These are phyloP conservation scores for Melampsora larici-populina DNA, from an alignment of 1,284 basidiomycete genomes.

Conservation along the genomic window DNA sequence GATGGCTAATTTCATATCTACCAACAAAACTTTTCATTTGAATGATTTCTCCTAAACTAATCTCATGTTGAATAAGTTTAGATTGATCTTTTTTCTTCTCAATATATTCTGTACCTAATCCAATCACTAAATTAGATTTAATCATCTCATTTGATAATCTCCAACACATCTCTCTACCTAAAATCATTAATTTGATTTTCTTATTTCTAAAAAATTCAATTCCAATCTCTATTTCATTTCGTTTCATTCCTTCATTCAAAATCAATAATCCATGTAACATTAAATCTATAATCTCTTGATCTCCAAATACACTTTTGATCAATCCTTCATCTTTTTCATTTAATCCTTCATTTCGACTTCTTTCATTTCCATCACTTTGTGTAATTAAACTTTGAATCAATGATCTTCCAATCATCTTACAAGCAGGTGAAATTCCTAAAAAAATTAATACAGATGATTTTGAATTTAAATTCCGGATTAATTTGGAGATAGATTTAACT, in stretches of 20 bases:
- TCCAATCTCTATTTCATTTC: conserved; percentile 69
- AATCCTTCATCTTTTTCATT: conserved; percentile 60
- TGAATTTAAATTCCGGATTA: conserved; percentile 51
- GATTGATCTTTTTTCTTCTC: conserved; percentile 14
- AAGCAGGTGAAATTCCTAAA: conserved; percentile 80
- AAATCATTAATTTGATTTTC: conserved; percentile 75
- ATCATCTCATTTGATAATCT: conserved; percentile 61
- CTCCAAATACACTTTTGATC: conserved; percentile 62
- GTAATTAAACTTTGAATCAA: conserved; percentile 82
- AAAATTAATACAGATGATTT: conserved; percentile 73
- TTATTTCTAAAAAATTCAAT: conserved; percentile 80
- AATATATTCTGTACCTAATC: conserved; percentile 82
- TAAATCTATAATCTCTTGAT: conserved; percentile 67
- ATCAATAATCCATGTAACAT: conserved; percentile 86
- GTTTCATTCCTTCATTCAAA: conserved; percentile 70
- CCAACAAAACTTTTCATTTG: conserved; percentile 49
- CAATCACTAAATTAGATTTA: conserved; percentile 72
- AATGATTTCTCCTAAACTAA: conserved; percentile 48
- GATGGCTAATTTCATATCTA: no score
- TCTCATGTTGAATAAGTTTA: conserved; percentile 47
- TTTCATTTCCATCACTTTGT: conserved; percentile 62
- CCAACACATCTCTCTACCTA: conserved; percentile 80
- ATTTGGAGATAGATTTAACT: conserved; percentile 77
- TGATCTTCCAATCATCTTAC: conserved; percentile 71
- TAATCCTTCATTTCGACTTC: conserved; percentile 16